phyloP scores from a whole-genome alignment of 2,329 filamentous ascomycete genomes.

The Penicillium digitatum region DNA sequence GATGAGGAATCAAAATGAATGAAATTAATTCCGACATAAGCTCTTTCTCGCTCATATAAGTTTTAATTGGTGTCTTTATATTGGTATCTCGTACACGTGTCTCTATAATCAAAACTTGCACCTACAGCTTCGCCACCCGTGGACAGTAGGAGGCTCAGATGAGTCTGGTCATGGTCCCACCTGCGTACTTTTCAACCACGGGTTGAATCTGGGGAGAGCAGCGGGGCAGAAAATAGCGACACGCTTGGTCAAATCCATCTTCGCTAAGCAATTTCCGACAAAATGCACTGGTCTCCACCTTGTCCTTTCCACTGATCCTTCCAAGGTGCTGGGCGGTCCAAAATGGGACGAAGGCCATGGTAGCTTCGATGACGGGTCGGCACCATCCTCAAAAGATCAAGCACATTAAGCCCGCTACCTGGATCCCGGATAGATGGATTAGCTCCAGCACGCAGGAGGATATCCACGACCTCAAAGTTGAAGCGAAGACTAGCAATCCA shows the following conservation, averaged over 20 bases:
- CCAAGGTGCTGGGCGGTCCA: conserved; percentile 4
- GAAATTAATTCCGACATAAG: neutral
- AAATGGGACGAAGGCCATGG: conserved; percentile 6
- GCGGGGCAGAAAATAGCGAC: neutral
- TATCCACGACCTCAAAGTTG: conserved; percentile 14
- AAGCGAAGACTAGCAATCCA: conserved; percentile 15
- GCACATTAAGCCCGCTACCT: conserved; percentile 6
- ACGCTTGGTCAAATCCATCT: neutral
- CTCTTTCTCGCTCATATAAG: neutral
- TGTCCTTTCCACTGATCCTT: neutral
- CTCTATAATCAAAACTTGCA: neutral
- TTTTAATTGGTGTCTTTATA: neutral
- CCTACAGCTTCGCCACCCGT: neutral
- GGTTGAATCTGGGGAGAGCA: neutral
- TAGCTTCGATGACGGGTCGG: neutral
- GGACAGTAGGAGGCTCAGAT: neutral
- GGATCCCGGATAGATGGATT: conserved; percentile 18
- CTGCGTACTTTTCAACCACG: neutral
- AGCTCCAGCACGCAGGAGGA: conserved; percentile 20
- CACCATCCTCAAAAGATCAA: conserved; percentile 7
- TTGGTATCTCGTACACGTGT: neutral
- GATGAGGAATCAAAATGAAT: conserved; percentile 8
- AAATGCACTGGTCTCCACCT: neutral
- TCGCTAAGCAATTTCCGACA: neutral
- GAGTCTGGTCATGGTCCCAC: neutral